phyloP scores from a whole-genome alignment of 139 green algal species.

The Chlamydomonas sp. region DNA sequence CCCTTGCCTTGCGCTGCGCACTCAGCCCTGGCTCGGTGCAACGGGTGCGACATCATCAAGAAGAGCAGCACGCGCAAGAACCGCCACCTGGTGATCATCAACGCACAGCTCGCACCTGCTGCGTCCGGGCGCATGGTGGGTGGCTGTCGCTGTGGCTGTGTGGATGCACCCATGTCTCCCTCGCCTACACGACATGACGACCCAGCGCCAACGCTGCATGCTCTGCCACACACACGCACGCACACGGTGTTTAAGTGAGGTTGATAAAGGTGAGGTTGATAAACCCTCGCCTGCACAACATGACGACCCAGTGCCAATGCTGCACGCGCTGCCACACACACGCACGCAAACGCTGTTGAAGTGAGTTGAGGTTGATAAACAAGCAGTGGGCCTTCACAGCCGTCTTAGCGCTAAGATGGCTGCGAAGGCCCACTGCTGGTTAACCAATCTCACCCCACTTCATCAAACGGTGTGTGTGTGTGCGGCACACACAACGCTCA shows the following conservation, averaged over 20 bases:
- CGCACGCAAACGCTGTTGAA: too few species aligned
- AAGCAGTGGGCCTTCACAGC: too few species aligned
- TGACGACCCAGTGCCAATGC: too few species aligned
- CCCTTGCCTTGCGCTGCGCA: neutral
- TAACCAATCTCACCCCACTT: too few species aligned
- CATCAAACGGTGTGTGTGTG: too few species aligned
- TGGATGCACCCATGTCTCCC: neutral
- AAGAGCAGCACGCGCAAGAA: conserved; percentile 56
- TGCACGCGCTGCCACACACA: too few species aligned
- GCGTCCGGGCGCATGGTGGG: conserved; percentile 53
- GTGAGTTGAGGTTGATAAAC: too few species aligned
- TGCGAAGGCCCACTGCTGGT: too few species aligned
- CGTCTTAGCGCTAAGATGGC: too few species aligned
- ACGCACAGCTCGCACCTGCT: conserved; percentile 47
- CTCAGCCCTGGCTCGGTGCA: conserved; percentile 57
- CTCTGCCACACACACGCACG: neutral
- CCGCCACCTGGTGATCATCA: conserved; percentile 67
- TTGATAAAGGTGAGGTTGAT: neutral
- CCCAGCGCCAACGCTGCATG: neutral
- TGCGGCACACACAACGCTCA: too few species aligned
- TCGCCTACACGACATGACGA: neutral
- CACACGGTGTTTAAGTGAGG: neutral
- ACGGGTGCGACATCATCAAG: conserved; percentile 84
- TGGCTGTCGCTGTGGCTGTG: too few species aligned
- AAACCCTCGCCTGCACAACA: too few species aligned